These are phyloP conservation scores for Boletus sp. DNA, from an alignment of 1,284 basidiomycete genomes.

Conservation along the genomic window DNA sequence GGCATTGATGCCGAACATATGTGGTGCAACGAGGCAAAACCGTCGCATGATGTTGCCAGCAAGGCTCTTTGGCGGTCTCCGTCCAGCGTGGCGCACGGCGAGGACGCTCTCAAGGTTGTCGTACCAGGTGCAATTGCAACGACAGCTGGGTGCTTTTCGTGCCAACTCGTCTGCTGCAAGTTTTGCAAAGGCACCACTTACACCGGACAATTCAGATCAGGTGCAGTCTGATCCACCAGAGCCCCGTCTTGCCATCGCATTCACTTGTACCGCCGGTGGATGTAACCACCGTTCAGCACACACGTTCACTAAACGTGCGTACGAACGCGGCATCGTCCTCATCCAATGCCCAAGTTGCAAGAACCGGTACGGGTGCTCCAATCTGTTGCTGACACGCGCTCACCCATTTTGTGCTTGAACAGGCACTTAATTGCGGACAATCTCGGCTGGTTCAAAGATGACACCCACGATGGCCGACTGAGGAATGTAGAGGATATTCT, in stretches of 20 bases:
- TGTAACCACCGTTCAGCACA: conserved; percentile 86
- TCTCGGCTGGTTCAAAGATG: conserved; percentile 88
- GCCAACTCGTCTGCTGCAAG: conserved; percentile 15
- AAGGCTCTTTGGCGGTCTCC: conserved; percentile 13
- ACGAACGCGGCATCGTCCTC: conserved; percentile 86
- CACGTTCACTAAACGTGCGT: conserved; percentile 81
- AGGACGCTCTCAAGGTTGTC: conserved; percentile 2
- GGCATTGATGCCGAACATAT: conserved; percentile 15
- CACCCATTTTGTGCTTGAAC: neutral
- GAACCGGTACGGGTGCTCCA: conserved; percentile 58
- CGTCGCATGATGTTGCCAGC: conserved; percentile 19
- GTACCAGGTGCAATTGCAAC: neutral
- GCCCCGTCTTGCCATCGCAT: conserved; percentile 70
- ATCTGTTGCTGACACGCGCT: conserved; percentile 1
- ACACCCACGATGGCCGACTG: conserved; percentile 67
- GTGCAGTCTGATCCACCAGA: conserved; percentile 33
- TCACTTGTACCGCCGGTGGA: conserved; percentile 80
- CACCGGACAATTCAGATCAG: conserved; percentile 5
- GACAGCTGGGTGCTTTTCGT: conserved; percentile 12
- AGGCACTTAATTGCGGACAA: conserved; percentile 90
- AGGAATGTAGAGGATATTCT: conserved; percentile 82
- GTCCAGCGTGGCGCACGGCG: conserved; percentile 13
- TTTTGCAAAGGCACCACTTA: neutral
- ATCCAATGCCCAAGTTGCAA: conserved; percentile 91
- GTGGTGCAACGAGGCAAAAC: neutral